phyloP scores from a whole-genome alignment of 139 green algal genomes.

The Tetraselmis chui region DNA sequence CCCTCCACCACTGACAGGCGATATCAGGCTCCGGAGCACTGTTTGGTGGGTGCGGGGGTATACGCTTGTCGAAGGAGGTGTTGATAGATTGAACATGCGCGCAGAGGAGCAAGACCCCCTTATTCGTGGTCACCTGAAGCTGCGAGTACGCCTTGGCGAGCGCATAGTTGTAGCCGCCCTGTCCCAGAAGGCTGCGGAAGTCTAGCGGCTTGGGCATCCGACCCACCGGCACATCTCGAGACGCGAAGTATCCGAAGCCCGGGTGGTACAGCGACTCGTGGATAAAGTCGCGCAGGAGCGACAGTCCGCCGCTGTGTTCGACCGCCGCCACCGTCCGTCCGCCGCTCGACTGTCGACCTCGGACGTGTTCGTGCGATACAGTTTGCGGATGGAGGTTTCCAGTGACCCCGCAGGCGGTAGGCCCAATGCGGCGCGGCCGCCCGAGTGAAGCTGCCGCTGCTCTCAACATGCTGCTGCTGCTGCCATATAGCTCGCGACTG shows the following conservation, averaged over 20 bases:
- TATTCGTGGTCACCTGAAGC: slow-evolving; percentile 28
- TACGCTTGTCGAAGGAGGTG: no score
- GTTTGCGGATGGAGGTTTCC: no score
- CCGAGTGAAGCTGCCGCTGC: no score
- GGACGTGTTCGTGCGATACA: no score
- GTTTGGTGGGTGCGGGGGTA: no score
- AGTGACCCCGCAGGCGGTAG: no score
- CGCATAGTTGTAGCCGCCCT: slow-evolving; percentile 34
- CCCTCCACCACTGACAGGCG: background rate
- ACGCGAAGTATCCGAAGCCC: slow-evolving; percentile 45
- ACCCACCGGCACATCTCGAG: slow-evolving; percentile 25
- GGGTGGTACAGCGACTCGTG: slow-evolving; percentile 9
- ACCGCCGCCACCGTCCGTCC: no score
- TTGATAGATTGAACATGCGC: slow-evolving; percentile 16
- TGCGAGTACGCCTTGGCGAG: slow-evolving; percentile 40
- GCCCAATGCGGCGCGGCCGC: no score
- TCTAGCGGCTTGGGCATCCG: slow-evolving; percentile 36
- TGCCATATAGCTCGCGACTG: no score
- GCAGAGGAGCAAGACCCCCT: slow-evolving; percentile 2
- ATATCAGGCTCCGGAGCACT: slow-evolving; percentile 17
- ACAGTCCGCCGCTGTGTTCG: background rate
- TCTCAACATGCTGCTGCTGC: no score
- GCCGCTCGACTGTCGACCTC: no score
- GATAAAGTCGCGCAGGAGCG: background rate
- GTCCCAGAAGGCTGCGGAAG: slow-evolving; percentile 37